These are phyloP conservation scores for Phytophthora capsici DNA, from an alignment of 352 stramenopile genomes.

Conservation along the genomic window DNA sequence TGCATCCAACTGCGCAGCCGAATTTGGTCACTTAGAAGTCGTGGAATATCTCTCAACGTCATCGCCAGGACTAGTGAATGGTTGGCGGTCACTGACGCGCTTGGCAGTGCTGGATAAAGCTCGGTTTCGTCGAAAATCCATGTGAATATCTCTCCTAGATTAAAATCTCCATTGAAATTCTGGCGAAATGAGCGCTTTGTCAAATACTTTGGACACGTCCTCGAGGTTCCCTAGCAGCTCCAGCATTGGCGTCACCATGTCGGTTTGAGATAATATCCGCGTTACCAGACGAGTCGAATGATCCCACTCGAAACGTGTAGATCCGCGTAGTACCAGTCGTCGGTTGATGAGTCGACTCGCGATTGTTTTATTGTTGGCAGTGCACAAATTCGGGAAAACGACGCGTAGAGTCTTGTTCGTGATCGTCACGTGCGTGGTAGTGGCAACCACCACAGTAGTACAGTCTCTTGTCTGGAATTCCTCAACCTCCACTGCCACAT, in stretches of 20 bases:
- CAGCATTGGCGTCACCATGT: slow-evolving; percentile 4
- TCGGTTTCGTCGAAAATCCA: not conserved
- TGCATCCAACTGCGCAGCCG: slow-evolving; percentile 31
- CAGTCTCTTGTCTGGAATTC: not conserved
- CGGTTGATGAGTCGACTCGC: not conserved
- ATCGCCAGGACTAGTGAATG: slow-evolving; percentile 15
- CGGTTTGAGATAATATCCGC: not conserved
- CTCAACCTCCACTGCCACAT: not conserved
- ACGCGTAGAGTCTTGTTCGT: not conserved
- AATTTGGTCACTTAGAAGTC: slow-evolving; percentile 44
- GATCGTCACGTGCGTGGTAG: not conserved
- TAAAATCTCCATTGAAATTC: not conserved
- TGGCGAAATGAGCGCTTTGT: slow-evolving; percentile 3
- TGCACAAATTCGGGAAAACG: not conserved
- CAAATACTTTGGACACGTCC: slow-evolving; percentile 4
- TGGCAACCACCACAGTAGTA: not conserved
- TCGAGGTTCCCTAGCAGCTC: not conserved
- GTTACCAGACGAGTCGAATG: not conserved
- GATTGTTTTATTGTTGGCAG: not conserved
- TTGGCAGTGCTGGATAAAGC: slow-evolving; percentile 14
- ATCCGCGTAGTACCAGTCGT: not conserved
- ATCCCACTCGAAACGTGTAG: not conserved
- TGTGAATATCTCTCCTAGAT: slow-evolving; percentile 2
- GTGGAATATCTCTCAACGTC: slow-evolving; percentile 44
- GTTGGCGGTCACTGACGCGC: slow-evolving; percentile 15